phyloP scores from a whole-genome alignment of 2,329 filamentous ascomycete genomes.

The Neofusicoccum laricinum region DNA sequence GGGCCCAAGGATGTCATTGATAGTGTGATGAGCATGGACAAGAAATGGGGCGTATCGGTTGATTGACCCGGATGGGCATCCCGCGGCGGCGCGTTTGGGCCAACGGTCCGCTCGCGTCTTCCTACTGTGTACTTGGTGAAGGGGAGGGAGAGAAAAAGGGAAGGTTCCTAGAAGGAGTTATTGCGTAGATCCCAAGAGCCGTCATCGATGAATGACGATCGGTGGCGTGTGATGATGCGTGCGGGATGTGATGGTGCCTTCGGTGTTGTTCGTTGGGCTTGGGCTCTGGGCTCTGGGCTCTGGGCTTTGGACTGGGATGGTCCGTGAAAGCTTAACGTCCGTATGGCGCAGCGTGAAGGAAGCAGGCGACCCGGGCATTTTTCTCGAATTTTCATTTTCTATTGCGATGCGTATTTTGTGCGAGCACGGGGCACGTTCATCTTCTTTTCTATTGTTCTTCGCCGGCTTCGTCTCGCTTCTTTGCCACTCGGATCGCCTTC shows the following conservation, averaged over 20 bases:
- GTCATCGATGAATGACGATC: not conserved
- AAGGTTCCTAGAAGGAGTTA: not conserved
- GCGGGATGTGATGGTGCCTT: not conserved
- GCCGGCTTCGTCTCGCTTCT: not conserved
- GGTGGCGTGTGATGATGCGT: not conserved
- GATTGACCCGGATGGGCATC: not conserved
- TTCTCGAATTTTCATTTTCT: not conserved
- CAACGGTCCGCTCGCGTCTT: not conserved
- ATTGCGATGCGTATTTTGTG: not conserved
- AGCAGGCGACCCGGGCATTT: not conserved
- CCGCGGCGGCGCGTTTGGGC: not conserved
- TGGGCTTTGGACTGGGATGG: not conserved
- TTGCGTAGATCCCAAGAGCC: not conserved
- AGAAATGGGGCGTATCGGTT: not conserved
- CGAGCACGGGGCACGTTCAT: not conserved
- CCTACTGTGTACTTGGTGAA: not conserved
- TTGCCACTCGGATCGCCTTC: not conserved
- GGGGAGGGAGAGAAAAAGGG: not conserved
- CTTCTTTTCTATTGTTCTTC: not conserved
- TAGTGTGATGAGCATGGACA: not conserved
- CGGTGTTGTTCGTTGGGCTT: not conserved
- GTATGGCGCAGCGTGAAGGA: not conserved
- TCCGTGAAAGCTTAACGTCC: conserved; percentile 5
- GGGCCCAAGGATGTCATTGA: not conserved
- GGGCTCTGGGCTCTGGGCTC: not conserved